Base-by-base conservation (phyloP, 768 basidiomycete species). In the Holtermanniella nyarrowii region DNA sequence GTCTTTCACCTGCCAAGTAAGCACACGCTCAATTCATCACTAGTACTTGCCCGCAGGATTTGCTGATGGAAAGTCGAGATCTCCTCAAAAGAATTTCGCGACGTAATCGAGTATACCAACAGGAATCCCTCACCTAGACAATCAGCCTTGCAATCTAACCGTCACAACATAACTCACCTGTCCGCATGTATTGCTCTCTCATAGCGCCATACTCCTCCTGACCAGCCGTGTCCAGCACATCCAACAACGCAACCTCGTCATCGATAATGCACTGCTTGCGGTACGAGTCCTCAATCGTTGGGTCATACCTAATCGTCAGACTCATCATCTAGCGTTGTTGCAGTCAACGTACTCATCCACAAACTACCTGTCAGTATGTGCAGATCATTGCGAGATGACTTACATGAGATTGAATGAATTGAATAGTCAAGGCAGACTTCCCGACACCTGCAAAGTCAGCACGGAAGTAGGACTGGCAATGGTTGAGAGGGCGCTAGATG, bases 191-290 rank as follows among this genome's bases (percentile, higher is more conserved):
- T 67, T 96, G 93, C 68, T 97, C 93, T 44, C 93, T 84, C 93
- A 97, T 96, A 21, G 93, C 93, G 52, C 88, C 88, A 65, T 96
- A 97, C 77, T 97, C 93, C 73, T 97, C 93, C 73, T 96, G 91
- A 27, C 91, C 91, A 48, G 91, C 91, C 14, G 91, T 96, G 75
- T 95, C 91, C 56, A 97, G 80, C 48, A 97, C 91, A 69, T 97
- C 91, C 52, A 95, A 81, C 46, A 95, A 78, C 18, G 90, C 90
- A n/a, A 95, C 88, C 73, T 96, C 88, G n/a, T 93, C 91, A 73
- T 97, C 91, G 59, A 97, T 89, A 26, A 93, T 84, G 57, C 88
- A 91, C 69, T 95, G 90, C 71, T 95, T 97, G 59, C 93, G 79
- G 75, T 96, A 97, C 42, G 90, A 95, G 69, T 97, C 90, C 89